Percentiles rank a stretch among this genome's conserved stretches.
Evolutionary conservation across 495 filamentous ascomycete genomes (phyloP).

Genomic region (Filosporella fistucella): DNA sequence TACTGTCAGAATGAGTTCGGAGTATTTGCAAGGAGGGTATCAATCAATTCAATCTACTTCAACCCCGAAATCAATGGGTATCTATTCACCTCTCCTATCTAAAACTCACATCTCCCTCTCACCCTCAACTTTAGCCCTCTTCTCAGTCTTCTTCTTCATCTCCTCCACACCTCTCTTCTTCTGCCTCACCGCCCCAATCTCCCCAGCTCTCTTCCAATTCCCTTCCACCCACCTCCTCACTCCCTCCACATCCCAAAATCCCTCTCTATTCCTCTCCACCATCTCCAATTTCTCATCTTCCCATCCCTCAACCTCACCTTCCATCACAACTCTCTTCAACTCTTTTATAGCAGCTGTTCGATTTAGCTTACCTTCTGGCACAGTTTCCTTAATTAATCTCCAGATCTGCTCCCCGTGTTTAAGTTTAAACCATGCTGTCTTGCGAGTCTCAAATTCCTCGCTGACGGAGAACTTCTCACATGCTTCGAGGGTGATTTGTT

Average conservation of each 20-base stretch:
- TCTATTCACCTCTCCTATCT: background rate
- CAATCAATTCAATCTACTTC: too few relatives aligned
- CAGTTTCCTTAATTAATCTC: conserved; percentile 21
- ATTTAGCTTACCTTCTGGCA: conserved; percentile 24
- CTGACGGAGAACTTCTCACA: conserved; percentile 18
- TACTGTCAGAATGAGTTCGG: too few relatives aligned
- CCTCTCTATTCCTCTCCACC: conserved; percentile 25
- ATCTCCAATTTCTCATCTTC: conserved; percentile 23
- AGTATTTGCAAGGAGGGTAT: too few relatives aligned
- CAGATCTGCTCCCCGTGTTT: conserved; percentile 20
- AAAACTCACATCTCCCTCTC: too few relatives aligned
- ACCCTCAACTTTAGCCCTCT: conserved; percentile 4
- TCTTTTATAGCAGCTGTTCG: conserved; percentile 17
- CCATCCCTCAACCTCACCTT: conserved; percentile 26
- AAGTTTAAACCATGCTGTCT: conserved; percentile 12
- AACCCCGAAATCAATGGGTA: background rate
- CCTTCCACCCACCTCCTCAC: conserved; percentile 30
- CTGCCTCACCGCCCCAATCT: conserved; percentile 27
- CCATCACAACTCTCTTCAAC: conserved; percentile 23
- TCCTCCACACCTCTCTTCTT: conserved; percentile 18
- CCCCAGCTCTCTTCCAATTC: conserved; percentile 30
- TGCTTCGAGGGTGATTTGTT: conserved; percentile 18
- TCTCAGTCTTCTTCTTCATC: conserved; percentile 19
- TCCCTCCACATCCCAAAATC: conserved; percentile 31
- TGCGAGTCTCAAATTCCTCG: conserved; percentile 26